These are phyloP conservation scores for Heliosperma pusillum DNA, from an alignment of 148 eudicot genomes.

Conservation along the genomic window DNA sequence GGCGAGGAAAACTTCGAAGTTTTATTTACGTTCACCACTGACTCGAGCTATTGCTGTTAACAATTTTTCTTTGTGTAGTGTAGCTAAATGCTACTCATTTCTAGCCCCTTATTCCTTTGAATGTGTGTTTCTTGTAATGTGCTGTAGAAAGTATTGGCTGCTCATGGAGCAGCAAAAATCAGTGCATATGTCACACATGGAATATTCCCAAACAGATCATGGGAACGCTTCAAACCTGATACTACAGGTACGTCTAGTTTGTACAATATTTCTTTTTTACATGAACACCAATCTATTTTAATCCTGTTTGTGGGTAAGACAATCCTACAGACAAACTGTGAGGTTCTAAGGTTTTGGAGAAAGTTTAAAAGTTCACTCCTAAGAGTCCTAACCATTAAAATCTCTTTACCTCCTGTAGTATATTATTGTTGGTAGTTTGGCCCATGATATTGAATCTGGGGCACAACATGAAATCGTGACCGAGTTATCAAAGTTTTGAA, in stretches of 20 bases:
- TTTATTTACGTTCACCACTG: not conserved
- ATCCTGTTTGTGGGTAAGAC: not conserved
- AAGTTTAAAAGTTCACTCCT: not conserved
- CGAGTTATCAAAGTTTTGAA: not conserved
- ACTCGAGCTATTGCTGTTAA: not conserved
- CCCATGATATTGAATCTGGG: not conserved
- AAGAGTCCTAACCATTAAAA: not conserved
- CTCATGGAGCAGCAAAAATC: constrained; percentile 88
- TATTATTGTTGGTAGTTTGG: no score
- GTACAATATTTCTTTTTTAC: not conserved
- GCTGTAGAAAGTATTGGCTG: constrained; percentile 84
- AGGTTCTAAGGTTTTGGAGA: not conserved
- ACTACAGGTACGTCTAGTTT: constrained; percentile 47
- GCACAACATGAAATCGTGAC: not conserved
- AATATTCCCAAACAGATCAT: constrained; percentile 82
- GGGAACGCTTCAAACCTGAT: constrained; percentile 84
- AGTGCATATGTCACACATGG: constrained; percentile 99
- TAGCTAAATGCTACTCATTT: not conserved
- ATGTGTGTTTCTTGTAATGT: not conserved
- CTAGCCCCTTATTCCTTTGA: not conserved
- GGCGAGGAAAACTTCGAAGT: not conserved
- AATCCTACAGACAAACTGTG: not conserved
- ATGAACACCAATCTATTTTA: not conserved
- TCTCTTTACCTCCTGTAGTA: not conserved
- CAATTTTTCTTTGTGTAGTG: not conserved